Conservation (phyloP, 306 rosid species). For the Cucurbita maxima region DNA sequence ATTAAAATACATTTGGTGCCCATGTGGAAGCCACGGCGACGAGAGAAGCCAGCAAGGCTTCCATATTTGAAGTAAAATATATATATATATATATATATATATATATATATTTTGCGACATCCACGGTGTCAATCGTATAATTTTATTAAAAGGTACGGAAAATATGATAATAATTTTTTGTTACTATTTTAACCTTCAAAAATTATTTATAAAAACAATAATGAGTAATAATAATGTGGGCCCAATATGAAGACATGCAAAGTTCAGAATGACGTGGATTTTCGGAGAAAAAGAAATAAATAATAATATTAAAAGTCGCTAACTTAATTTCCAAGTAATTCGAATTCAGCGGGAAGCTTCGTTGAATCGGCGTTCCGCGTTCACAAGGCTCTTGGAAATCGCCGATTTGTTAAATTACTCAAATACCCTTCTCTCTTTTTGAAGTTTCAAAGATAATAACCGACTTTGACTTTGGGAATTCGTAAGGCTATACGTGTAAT, state of each 20-base stretch:
- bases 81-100: too few species aligned
- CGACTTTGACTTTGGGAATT: neutral
- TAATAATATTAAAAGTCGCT: neutral
- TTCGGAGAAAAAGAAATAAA: neutral
- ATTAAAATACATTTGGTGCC: too few species aligned
- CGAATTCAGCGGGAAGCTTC: neutral
- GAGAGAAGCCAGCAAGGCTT: neutral
- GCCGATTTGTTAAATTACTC: neutral
- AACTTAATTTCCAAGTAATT: conserved; percentile 4
- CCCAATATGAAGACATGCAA: neutral
- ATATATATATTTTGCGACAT: too few species aligned
- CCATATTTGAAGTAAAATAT: neutral
- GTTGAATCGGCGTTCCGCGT: neutral
- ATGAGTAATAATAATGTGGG: neutral
- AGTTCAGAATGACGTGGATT: neutral
- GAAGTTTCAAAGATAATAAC: neutral
- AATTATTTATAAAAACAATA: neutral
- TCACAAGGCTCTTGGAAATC: neutral
- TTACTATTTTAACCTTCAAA: too few species aligned
- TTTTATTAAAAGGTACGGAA: too few species aligned
- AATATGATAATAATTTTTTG: too few species aligned
- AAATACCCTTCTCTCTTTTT: neutral
- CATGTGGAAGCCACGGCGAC: neutral
- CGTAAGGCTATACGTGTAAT: neutral
- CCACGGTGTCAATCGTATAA: too few species aligned